Base-by-base conservation (phyloP, 2,329 filamentous ascomycete species). In the Fusarium oligoseptatum region DNA sequence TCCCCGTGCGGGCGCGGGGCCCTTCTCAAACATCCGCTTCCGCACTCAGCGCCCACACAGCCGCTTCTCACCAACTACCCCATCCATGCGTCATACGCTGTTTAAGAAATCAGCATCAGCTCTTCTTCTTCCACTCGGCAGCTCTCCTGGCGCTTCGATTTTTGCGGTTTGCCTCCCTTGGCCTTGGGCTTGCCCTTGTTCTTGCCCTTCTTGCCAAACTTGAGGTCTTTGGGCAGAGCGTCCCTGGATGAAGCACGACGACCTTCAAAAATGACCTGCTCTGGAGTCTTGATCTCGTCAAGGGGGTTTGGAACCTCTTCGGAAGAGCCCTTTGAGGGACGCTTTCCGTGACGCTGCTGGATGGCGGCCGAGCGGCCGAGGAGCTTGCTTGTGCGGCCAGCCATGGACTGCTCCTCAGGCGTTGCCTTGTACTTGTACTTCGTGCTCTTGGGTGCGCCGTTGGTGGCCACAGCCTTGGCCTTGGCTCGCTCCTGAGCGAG, bases 261-360 rank as follows among this genome's bases (percentile, higher is more conserved):
- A 0, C 94, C 94, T 82, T 97, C 94, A 77, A 96, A 95, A n/a
- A 95, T 89, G 72, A 95, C 90, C 17, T 87, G 86, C 82, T 95
- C 92, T 0, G 92, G 92, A 1, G 88, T 87, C 83, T 90, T 89
- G 74, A 89, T 81, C 17, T 50, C 58, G 17, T 32, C 24, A 29
- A 50, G 27, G 8, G 56, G 50, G 60, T 66, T 61, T 10, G 71
- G 20, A 27, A 65, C 80, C 22, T 72, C 71, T 43, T 70, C 76
- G 52, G 70, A 74, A 41, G 70, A 72, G 60, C 70, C 77, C 64
- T 76, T 78, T 29, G 64, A 66, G 6, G 68, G 63, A 27, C 67
- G 62, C 60, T 76, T 71, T 64, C 78, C 79, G 68, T 81, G 82
- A 64, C 83, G 75, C 76, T 88, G 83, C 70, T 88, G 84, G 27